Conservation (phyloP, 163 green algal genomes). For the Coccomyxa subellipsoidea region DNA sequence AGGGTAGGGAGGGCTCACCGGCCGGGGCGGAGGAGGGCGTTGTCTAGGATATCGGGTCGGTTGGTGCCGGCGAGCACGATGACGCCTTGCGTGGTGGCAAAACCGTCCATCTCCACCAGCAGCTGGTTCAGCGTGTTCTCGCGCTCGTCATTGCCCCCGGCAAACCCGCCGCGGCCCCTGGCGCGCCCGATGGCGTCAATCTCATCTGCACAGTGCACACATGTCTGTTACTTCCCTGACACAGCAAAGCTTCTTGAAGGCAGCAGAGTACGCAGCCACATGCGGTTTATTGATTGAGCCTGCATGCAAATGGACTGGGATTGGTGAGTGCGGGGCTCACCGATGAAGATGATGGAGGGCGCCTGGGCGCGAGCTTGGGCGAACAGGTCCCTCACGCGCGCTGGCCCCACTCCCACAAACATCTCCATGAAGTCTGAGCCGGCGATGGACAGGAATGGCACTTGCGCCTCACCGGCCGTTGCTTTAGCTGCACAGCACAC, state of each 20-base stretch:
- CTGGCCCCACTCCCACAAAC: conserved; percentile 96
- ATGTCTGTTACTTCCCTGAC: too few relatives aligned
- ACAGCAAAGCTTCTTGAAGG: too few relatives aligned
- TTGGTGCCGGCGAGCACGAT: conserved; percentile 97
- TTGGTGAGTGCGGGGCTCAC: conserved; percentile 14
- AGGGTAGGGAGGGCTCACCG: conserved; percentile 16
- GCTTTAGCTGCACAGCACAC: conserved; percentile 75
- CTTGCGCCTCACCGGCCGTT: conserved; percentile 84
- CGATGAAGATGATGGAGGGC: conserved; percentile 99
- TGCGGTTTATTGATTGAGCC: neutral
- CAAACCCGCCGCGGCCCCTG: conserved; percentile 71
- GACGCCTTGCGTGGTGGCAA: conserved; percentile 84
- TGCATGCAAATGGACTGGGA: neutral
- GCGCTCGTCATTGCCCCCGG: conserved; percentile 92
- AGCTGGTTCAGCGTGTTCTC: conserved; percentile 99
- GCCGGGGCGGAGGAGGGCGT: conserved; percentile 88
- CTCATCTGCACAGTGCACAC: conserved; percentile 77
- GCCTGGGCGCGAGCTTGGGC: conserved; percentile 80
- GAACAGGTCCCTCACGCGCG: conserved; percentile 89
- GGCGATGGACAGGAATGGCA: conserved; percentile 85
- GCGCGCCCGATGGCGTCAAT: conserved; percentile 96
- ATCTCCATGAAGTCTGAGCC: conserved; percentile 99
- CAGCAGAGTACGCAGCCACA: too few relatives aligned
- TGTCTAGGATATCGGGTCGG: conserved; percentile 94
- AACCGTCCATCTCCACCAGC: conserved; percentile 98